These are phyloP conservation scores for Ustilaginoidea virens DNA, from an alignment of 2,329 filamentous ascomycete genomes.

Conservation along the genomic window DNA sequence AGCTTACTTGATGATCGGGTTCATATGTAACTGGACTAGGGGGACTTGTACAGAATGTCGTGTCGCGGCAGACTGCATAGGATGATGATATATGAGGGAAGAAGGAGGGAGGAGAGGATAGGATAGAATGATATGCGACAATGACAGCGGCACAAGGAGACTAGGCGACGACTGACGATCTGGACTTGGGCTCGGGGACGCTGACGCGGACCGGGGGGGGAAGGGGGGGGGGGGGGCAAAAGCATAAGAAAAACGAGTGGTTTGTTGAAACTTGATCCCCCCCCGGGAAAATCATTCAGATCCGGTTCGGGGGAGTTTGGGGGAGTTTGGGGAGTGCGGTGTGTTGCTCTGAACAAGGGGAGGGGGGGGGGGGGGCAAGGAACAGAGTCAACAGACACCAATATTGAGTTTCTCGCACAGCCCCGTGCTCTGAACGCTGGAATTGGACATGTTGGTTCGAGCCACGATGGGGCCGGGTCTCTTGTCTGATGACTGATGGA, in stretches of 20 bases:
- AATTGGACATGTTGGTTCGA: conserved; percentile 2
- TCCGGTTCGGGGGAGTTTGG: no score
- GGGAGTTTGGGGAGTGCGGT: no score
- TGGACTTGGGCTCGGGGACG: not conserved
- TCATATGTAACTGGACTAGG: not conserved
- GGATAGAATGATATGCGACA: conserved; percentile 1
- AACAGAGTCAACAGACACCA: no score
- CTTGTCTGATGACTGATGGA: no score
- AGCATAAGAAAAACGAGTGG: no score
- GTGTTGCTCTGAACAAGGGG: conserved; percentile 1
- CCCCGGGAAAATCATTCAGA: conserved; percentile 1
- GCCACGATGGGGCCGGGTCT: no score
- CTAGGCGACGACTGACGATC: no score
- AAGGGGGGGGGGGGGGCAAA: no score
- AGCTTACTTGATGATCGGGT: not conserved
- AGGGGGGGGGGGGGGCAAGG: no score
- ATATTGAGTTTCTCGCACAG: not conserved
- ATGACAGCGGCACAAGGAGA: conserved; percentile 1
- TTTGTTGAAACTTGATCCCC: conserved; percentile 2
- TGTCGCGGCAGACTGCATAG: conserved; percentile 5
- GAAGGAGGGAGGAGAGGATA: not conserved
- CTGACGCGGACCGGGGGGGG: no score
- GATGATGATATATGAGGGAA: not conserved
- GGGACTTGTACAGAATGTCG: conserved; percentile 2
- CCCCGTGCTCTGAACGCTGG: conserved; percentile 1